A percentile compares a stretch with the other conserved stretches of the same genome.
Evolutionary conservation across 805 yeast species (phyloP).

Genomic region (Millerozyma miso): DNA sequence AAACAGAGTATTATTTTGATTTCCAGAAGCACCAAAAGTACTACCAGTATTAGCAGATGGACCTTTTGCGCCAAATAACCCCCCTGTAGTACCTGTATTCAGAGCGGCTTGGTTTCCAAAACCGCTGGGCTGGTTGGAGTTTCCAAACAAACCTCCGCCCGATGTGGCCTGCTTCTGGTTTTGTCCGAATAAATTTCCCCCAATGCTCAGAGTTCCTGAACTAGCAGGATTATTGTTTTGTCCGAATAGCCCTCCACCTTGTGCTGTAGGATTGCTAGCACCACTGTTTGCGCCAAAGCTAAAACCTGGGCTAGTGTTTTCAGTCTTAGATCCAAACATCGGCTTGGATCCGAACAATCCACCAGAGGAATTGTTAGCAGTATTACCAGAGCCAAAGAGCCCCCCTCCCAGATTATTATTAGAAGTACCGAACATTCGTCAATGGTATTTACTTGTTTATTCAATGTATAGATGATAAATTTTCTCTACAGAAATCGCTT

Average conservation of each 20-base stretch:
- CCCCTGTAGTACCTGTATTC: constrained; percentile 3
- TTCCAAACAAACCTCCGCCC: constrained; percentile 29
- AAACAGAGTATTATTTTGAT: neutral
- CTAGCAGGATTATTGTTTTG: neutral
- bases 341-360: constrained; percentile 14
- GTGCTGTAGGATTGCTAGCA: constrained; percentile 1
- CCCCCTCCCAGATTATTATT: constrained; percentile 5
- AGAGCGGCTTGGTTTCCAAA: neutral
- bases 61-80: constrained; percentile 14
- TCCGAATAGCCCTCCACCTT: constrained; percentile 1
- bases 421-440: constrained; percentile 7
- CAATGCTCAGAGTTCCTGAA: neutral
- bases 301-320: constrained; percentile 1
- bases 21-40: constrained; percentile 1
- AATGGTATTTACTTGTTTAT: neutral
- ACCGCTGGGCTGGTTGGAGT: constrained; percentile 3
- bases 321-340: constrained; percentile 1
- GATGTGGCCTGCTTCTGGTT: constrained; percentile 2
- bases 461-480: neutral
- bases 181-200: constrained; percentile 10
- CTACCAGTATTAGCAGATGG: constrained; percentile 2
- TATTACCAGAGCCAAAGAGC: constrained; percentile 5
- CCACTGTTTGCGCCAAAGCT: constrained; percentile 4
- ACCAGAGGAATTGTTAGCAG: constrained; percentile 6
- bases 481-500: neutral